Conservation (phyloP, 208 protist species). For the Leishmania tropica region DNA sequence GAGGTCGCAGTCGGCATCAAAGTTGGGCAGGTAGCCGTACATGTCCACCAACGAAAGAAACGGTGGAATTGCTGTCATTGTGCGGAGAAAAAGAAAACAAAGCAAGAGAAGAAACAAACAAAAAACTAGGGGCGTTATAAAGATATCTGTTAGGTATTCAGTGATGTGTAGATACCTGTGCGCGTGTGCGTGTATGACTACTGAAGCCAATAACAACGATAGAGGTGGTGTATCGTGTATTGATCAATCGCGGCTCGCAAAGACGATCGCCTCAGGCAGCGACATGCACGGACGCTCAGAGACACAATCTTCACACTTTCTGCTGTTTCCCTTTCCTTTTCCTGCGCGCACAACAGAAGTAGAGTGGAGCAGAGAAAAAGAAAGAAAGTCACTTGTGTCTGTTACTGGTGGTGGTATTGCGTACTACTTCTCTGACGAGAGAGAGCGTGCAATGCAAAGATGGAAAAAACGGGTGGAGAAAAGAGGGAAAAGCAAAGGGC, state of each 20-base stretch:
- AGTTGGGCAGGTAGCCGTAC: conserved; percentile 67
- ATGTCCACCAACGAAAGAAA: conserved; percentile 50
- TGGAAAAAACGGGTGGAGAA: background rate
- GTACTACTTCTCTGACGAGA: background rate
- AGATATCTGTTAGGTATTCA: background rate
- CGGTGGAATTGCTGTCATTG: conserved; percentile 16
- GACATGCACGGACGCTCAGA: background rate
- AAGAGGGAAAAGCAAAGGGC: background rate
- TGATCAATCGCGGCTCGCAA: background rate
- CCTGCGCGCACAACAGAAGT: background rate
- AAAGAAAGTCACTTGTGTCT: background rate
- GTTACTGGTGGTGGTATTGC: background rate
- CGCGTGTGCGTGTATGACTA: background rate
- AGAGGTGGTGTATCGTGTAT: background rate
- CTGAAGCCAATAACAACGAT: background rate
- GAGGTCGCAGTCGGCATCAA: conserved; percentile 56
- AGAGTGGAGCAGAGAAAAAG: background rate
- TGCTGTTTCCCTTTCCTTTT: background rate
- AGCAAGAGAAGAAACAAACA: background rate
- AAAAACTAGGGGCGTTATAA: background rate
- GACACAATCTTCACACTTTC: background rate
- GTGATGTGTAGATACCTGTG: background rate
- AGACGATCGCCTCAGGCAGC: background rate
- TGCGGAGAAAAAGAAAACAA: background rate
- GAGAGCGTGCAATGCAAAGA: conserved; percentile 7